phyloP scores from a whole-genome alignment of 495 filamentous ascomycete genomes.

The Clavariopsis aquatica region DNA sequence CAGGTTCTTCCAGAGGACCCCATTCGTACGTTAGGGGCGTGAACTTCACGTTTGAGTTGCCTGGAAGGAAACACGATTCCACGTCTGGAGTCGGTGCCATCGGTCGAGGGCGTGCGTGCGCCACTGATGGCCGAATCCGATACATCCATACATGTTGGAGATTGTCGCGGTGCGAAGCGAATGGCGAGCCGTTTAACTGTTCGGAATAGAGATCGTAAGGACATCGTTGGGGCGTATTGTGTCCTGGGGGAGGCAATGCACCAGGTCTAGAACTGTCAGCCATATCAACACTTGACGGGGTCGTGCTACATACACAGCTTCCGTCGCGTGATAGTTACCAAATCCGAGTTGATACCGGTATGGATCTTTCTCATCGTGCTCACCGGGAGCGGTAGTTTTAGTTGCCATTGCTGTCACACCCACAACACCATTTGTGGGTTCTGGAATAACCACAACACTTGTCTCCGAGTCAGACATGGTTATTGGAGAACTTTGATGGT shows the following conservation, averaged over 20 bases:
- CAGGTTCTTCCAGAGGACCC: neutral
- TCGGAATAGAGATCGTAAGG: neutral
- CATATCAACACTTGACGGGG: too few relatives aligned
- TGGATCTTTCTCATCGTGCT: neutral
- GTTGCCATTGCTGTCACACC: too few relatives aligned
- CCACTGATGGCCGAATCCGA: neutral
- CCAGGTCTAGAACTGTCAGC: too few relatives aligned
- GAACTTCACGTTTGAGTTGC: neutral
- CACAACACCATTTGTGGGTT: too few relatives aligned
- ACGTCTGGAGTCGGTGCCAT: neutral
- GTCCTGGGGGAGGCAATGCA: neutral
- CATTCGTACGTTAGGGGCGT: neutral
- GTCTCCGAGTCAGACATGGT: too few relatives aligned
- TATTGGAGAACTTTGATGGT: too few relatives aligned
- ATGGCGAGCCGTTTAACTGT: neutral
- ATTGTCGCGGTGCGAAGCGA: neutral
- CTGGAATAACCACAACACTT: too few relatives aligned
- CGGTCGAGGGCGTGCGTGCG: neutral
- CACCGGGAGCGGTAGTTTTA: too few relatives aligned
- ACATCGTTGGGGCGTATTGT: neutral
- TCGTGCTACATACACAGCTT: neutral
- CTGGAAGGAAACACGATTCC: neutral
- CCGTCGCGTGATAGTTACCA: neutral
- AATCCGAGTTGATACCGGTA: neutral
- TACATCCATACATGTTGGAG: neutral